Evolutionary conservation across 2,329 filamentous ascomycete genomes (phyloP).

Genomic region (Endoconidiophora laricicola): DNA sequence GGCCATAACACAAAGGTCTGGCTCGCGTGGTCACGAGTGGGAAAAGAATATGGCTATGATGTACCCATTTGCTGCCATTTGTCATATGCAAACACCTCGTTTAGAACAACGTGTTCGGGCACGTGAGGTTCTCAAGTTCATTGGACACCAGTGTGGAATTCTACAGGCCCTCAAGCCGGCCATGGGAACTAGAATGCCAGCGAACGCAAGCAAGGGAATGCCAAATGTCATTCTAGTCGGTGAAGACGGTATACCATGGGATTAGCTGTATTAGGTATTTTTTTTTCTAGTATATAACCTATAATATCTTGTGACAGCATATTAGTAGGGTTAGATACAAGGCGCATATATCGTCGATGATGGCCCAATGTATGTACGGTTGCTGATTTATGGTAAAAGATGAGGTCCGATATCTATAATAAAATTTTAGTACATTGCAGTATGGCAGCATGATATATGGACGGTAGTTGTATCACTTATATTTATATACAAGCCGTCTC

Average conservation of each 20-base stretch:
- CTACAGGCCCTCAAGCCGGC: slow-evolving; percentile 7
- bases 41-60: slow-evolving; percentile 12
- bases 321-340: too few species aligned
- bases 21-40: not conserved
- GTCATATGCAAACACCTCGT: slow-evolving; percentile 11
- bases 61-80: slow-evolving; percentile 12
- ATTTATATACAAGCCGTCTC: too few species aligned
- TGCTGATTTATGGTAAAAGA: too few species aligned
- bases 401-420: too few species aligned
- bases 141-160: slow-evolving; percentile 10
- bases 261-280: too few species aligned
- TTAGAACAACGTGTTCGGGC: slow-evolving; percentile 6
- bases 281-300: too few species aligned
- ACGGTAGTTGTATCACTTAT: too few species aligned
- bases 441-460: too few species aligned
- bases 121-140: slow-evolving; percentile 10
- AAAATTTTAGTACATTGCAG: too few species aligned
- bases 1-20: not conserved
- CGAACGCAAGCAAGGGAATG: slow-evolving; percentile 2
- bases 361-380: too few species aligned
- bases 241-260: slow-evolving; percentile 13
- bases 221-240: slow-evolving; percentile 1
- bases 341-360: too few species aligned
- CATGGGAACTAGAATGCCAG: slow-evolving; percentile 8
- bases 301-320: too few species aligned